Percentiles rank a stretch among this genome's conserved stretches.
Conservation (phyloP, 192 early-diverging fungal genomes). For the Coemansia sp. region DNA sequence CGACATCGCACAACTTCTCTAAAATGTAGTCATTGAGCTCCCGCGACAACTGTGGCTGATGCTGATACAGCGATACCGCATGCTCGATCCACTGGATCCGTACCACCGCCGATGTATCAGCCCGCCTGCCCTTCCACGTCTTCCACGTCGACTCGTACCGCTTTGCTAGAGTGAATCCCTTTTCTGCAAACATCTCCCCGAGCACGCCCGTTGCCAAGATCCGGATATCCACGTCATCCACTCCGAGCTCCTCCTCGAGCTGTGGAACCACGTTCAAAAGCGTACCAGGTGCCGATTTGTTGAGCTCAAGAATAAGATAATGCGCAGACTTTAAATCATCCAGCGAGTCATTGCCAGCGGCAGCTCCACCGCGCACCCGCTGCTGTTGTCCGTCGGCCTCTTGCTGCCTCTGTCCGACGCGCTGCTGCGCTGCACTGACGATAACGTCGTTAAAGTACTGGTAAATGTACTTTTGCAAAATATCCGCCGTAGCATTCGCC, state of each 20-base stretch:
- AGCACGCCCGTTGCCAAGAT: slow-evolving; percentile 74
- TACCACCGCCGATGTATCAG: slow-evolving; percentile 71
- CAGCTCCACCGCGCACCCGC: slow-evolving; percentile 49
- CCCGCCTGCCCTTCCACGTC: slow-evolving; percentile 79
- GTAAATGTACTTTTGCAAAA: slow-evolving; percentile 89
- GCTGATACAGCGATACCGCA: slow-evolving; percentile 62
- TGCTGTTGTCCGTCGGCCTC: slow-evolving; percentile 32
- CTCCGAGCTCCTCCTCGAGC: slow-evolving; percentile 87
- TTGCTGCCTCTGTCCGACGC: slow-evolving; percentile 20
- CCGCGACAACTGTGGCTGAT: slow-evolving; percentile 70
- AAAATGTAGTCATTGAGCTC: slow-evolving; percentile 70
- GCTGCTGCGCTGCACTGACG: slow-evolving; percentile 58
- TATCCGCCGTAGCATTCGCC: slow-evolving; percentile 71
- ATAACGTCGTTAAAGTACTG: slow-evolving; percentile 92
- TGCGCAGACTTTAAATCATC: slow-evolving; percentile 71
- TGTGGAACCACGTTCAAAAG: slow-evolving; percentile 91
- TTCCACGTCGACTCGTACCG: slow-evolving; percentile 83
- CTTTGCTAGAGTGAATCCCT: slow-evolving; percentile 66
- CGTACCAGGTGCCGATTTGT: slow-evolving; percentile 71
- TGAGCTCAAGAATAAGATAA: slow-evolving; percentile 79
- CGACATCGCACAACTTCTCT: slow-evolving; percentile 83
- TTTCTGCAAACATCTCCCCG: slow-evolving; percentile 89
- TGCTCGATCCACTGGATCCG: slow-evolving; percentile 78
- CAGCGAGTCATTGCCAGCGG: slow-evolving; percentile 23
- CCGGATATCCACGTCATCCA: slow-evolving; percentile 78